Base-by-base conservation (phyloP, 2,329 filamentous ascomycete genomes). In the Podosphaera xanthii region DNA sequence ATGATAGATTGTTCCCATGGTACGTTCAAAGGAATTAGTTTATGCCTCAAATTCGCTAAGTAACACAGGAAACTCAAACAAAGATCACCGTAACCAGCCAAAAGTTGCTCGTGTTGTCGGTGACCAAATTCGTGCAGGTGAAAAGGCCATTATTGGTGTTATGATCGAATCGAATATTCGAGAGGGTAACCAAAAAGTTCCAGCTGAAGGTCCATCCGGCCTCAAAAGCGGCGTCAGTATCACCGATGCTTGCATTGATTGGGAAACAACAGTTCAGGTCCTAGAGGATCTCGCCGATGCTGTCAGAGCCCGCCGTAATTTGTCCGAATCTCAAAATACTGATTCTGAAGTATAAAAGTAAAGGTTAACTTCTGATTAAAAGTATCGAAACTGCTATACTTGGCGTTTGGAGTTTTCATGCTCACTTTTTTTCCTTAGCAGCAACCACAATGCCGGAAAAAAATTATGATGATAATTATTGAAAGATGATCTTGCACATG, bases 1-100 rank as follows among this genome's bases (percentile, higher is more conserved):
- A 98, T 98, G 92, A 82, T 98, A 60, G 92, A 98, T 73, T 98
- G 92, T 78, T 96, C 90, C 30, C 92, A 98, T 70, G 92, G 92
- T 60, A 59, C 22, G 22, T 22, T 22, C 22, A 22, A 22, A 22
- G 22, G 22, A 22, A 22, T 22, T 22, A 22, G 22, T 22, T 22
- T 22, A 22, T 22, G 22, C 22, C 22, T 22, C 22, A 22, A 22
- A 22, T 22, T 22, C 22, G 22, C 22, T 22, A 22, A 22, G 22
- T 22, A 1, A 22, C 22, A 22, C 22, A 22, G 22, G 22, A 22
- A 98, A 98, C 77, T 97, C 91, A 30, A 87, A 85, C 72, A 98
- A 98, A 76, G 83, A 97, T 76, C 91, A 97, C 76, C 84, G 86
- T 68, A 98, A 98, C 74, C 91, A 98, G 75, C 92, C 92, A 67